Evolutionary conservation across 1,284 basidiomycete species (phyloP), one percentile per base, ranked within the genome.

Genomic region (Pseudozyma thailandica): DNA sequence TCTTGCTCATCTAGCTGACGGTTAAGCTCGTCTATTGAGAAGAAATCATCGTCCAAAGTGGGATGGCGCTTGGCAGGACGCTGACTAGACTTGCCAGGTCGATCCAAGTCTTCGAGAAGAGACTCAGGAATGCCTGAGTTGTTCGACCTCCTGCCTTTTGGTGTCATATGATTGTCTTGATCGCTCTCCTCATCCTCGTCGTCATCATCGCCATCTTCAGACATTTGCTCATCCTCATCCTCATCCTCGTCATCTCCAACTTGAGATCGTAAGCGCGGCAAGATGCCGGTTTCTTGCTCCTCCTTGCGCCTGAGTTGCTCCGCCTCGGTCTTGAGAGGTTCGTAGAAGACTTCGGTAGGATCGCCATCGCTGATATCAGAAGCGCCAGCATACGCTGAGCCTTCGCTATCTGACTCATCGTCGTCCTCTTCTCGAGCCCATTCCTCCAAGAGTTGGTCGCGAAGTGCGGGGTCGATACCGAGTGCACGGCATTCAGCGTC

Each of bases 11-110:
- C 91, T 2, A 91, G 91, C 83, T 93, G 89, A 5, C 90, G 88
- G 81, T 98, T 96, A 86, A 98, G 98, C 21, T 89, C 87, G 53
- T 89, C 89, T 54, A 98, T 88, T 55, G 91, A 89, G 84, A 98
- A 98, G 85, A 98, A 98, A 25, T 87, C 89, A 82, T 98, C 95
- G 83, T 98, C 91, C n/a, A 98, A 87, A 45, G 87, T 88, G 6
- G 89, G 86, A 69, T 89, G 86, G 18, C 74, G 65, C 43, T 68
- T 66, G 47, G 59, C 3, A 8, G 50, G 44, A 30, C 57, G 72
- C 46, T 42, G 51, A 4, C 48, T 31, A 8, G 43, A 28, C 37
- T 56, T 50, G 26, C 59, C 76, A 9, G 70, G 64, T 35, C 71
- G 73, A 31, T 79, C 77, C 20, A 79, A 65, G 27, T 59, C 56